Evolutionary conservation across 1,284 basidiomycete species (phyloP).

Genomic region (Ceratobasidium sp.): DNA sequence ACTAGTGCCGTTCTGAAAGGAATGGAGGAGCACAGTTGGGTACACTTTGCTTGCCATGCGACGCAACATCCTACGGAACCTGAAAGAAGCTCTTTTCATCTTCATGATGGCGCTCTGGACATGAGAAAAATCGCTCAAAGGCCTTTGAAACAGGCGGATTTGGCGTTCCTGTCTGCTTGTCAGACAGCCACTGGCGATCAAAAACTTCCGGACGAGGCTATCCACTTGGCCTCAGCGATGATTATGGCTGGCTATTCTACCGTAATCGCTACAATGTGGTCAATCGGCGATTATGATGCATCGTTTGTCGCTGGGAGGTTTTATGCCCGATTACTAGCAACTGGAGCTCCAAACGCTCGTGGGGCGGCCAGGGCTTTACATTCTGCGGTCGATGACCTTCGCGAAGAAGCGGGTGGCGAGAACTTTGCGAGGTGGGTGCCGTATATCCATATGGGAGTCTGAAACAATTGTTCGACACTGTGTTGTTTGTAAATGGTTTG

Average conservation of each 20-base stretch:
- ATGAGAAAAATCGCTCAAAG: background rate
- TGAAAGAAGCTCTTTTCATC: background rate
- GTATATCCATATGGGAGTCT: conserved; percentile 14
- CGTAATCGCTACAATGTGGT: conserved; percentile 36
- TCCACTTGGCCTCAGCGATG: conserved; percentile 36
- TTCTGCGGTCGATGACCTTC: background rate
- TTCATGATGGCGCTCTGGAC: conserved; percentile 4
- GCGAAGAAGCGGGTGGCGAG: background rate
- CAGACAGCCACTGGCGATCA: conserved; percentile 34
- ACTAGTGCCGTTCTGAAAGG: background rate
- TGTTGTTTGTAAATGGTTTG: too few species aligned
- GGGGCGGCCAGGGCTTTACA: conserved; percentile 1
- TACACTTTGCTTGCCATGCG: conserved; percentile 22
- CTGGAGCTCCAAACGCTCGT: background rate
- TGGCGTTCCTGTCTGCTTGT: conserved; percentile 33
- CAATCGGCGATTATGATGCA: background rate
- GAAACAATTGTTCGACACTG: background rate
- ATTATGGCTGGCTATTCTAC: conserved; percentile 2
- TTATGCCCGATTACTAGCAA: conserved; percentile 8
- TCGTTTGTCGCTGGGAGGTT: background rate
- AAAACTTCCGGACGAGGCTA: conserved; percentile 19
- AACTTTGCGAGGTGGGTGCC: conserved; percentile 6
- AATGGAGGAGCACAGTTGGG: conserved; percentile 20
- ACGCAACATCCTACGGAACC: background rate
- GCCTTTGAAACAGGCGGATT: background rate